These are phyloP conservation scores for Penicillium sp. DNA, from an alignment of 2,329 filamentous ascomycete genomes.

Conservation along the genomic window DNA sequence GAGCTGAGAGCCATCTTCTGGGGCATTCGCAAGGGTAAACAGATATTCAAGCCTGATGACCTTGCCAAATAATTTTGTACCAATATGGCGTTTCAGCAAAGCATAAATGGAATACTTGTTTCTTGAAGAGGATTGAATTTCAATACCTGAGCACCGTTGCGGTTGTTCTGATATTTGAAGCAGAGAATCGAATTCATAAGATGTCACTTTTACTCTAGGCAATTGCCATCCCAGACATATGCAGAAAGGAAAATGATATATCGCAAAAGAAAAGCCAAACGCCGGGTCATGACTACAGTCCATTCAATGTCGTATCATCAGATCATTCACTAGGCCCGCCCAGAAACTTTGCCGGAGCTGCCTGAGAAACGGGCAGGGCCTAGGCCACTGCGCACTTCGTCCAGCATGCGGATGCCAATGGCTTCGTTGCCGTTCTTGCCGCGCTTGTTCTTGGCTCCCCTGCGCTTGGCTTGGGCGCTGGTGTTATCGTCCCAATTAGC, in stretches of 20 bases:
- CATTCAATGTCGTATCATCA: slow-evolving; percentile 22
- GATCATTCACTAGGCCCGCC: slow-evolving; percentile 27
- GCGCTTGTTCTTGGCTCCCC: slow-evolving; percentile 49
- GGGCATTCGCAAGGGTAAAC: too few relatives aligned
- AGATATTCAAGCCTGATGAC: too few relatives aligned
- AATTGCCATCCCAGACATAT: slow-evolving; percentile 16
- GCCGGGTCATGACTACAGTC: slow-evolving; percentile 21
- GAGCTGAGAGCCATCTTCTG: too few relatives aligned
- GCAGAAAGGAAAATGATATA: slow-evolving; percentile 12
- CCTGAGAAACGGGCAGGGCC: slow-evolving; percentile 63
- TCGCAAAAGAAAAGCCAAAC: slow-evolving; percentile 19
- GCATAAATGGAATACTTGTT: slow-evolving; percentile 3
- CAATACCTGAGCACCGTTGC: too few relatives aligned
- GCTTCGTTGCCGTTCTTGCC: slow-evolving; percentile 76
- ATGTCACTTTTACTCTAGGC: slow-evolving; percentile 20
- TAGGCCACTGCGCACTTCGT: slow-evolving; percentile 75
- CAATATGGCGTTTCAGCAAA: too few relatives aligned
- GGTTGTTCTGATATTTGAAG: too few relatives aligned
- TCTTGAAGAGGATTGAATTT: too few relatives aligned
- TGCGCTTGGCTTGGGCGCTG: slow-evolving; percentile 39
- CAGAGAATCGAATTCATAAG: too few relatives aligned
- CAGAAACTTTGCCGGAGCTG: slow-evolving; percentile 20
- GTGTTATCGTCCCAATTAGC: slow-evolving; percentile 51
- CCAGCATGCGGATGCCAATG: slow-evolving; percentile 78
- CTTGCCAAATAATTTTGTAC: too few relatives aligned